Evolutionary conservation across 1,284 basidiomycete genomes (phyloP).

Genomic region (Cutaneotrichosporon sp.): DNA sequence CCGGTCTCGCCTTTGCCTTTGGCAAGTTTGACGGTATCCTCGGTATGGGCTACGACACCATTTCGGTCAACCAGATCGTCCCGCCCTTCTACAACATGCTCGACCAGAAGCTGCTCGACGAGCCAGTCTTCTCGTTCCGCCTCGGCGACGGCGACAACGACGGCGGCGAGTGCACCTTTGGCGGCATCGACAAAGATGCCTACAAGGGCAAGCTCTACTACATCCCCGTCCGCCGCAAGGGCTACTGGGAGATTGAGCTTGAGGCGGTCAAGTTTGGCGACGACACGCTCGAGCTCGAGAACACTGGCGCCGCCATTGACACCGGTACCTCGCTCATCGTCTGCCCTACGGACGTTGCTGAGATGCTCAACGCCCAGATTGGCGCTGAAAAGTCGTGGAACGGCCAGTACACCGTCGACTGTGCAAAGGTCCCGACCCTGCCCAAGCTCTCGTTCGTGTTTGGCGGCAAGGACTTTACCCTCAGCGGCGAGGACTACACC

Average conservation of each 20-base stretch:
- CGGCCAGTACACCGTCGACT: slow-evolving; percentile 90
- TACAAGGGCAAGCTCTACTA: slow-evolving; percentile 81
- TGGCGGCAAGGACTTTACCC: slow-evolving; percentile 68
- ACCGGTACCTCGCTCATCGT: slow-evolving; percentile 57
- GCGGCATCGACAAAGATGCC: slow-evolving; percentile 75
- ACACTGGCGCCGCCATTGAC: slow-evolving; percentile 92
- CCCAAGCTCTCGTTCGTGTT: slow-evolving; percentile 87
- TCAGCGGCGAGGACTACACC: slow-evolving; percentile 83
- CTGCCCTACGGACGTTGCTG: slow-evolving; percentile 88
- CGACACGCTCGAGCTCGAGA: slow-evolving; percentile 77
- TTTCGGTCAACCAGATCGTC: slow-evolving; percentile 81
- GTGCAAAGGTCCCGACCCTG: slow-evolving; percentile 70
- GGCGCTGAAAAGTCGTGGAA: slow-evolving; percentile 90
- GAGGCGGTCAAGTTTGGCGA: slow-evolving; percentile 77
- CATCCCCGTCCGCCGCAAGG: slow-evolving; percentile 88
- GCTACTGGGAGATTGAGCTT: slow-evolving; percentile 98
- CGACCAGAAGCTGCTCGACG: slow-evolving; percentile 71
- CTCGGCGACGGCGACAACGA: slow-evolving; percentile 77
- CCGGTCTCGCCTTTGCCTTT: slow-evolving; percentile 94
- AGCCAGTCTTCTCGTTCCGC: slow-evolving; percentile 91
- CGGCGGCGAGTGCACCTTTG: slow-evolving; percentile 89
- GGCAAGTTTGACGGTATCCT: slow-evolving; percentile 93
- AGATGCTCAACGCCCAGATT: slow-evolving; percentile 84
- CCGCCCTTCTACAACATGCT: slow-evolving; percentile 97
- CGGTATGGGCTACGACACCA: slow-evolving; percentile 93